Base-by-base conservation (phyloP, 1,139 yeast species). In the Lizanozyma gosingica region DNA sequence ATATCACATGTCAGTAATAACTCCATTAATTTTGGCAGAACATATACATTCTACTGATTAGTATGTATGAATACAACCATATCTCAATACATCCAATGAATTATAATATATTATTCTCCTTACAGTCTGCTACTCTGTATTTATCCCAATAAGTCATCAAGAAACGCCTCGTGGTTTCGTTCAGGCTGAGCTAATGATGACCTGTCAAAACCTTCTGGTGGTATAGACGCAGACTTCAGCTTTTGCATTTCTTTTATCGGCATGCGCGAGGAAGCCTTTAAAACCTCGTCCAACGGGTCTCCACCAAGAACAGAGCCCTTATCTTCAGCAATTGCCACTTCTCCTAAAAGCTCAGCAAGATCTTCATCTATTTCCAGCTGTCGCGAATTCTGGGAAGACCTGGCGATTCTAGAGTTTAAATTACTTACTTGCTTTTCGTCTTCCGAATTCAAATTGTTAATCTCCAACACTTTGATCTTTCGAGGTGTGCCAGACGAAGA, bases 401-500 rank as follows among this genome's bases (percentile, higher is more conserved):
- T 15, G 37, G 41, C 8, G 43, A 67, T 43, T 36, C 53, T 56
- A 16, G 48, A 45, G 44, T 67, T 64, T 43, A 67, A 53, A 17
- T 47, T 49, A 2, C 53, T 52, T 38, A 63, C 43, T 40, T 60
- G 69, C 3, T 34, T 40, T 6, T 45, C 46, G 39, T 63, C 67
- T 14, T 48, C 42, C 14, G 43, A 45, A 39, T 59, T 55, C 33
- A 57, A 52, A 45, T 65, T 70, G 45, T 69, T 62, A 43, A 70
- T 56, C 35, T 69, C 73, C n/a, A 68, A 41, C 1, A 67, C 63
- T 40, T 57, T 62, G 15, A 42, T 17, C 15, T 45, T 50, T 33
- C 34, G n/a, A 34, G 46, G 17, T 40, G 41, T 3, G 41, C 27
- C 17, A 15, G 35, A 27, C 9, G 17, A 17, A 4, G 43, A 27